phyloP scores from a whole-genome alignment of 768 basidiomycete species.

The Naematelia encephala region DNA sequence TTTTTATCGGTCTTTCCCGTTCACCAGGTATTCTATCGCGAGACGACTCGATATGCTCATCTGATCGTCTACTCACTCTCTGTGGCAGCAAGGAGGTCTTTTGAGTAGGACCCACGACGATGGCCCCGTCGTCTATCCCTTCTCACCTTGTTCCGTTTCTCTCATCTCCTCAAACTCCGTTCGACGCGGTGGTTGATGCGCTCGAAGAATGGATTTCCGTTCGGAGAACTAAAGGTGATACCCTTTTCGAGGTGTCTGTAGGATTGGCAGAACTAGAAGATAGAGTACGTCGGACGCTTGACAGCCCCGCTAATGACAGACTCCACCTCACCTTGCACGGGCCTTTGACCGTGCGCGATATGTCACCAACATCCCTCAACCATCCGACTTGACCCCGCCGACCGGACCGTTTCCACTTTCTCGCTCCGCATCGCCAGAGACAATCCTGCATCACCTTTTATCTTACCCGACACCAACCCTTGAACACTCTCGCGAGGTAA shows the following conservation, averaged over 20 bases:
- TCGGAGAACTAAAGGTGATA: slow-evolving; percentile 38
- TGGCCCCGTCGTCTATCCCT: slow-evolving; percentile 19
- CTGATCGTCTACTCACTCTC: too few species aligned
- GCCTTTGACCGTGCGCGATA: slow-evolving; percentile 43
- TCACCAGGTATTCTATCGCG: background rate
- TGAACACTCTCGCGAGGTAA: slow-evolving; percentile 46
- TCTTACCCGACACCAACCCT: slow-evolving; percentile 38
- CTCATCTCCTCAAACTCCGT: slow-evolving; percentile 8
- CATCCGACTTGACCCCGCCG: slow-evolving; percentile 47
- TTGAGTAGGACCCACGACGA: too few species aligned
- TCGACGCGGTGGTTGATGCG: slow-evolving; percentile 39
- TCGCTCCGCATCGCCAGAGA: slow-evolving; percentile 34
- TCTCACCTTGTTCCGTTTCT: slow-evolving; percentile 14
- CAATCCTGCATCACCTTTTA: slow-evolving; percentile 41
- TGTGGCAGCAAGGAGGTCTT: too few species aligned
- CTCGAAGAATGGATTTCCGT: slow-evolving; percentile 48
- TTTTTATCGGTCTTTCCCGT: background rate
- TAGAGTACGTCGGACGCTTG: slow-evolving; percentile 25
- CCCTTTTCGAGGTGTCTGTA: slow-evolving; percentile 46
- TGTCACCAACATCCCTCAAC: slow-evolving; percentile 44
- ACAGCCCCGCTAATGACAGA: slow-evolving; percentile 12
- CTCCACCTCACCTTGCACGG: slow-evolving; percentile 27
- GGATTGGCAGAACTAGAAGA: slow-evolving; percentile 46
- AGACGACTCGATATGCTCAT: too few species aligned
- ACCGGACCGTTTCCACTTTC: slow-evolving; percentile 40